Evolutionary conservation across 352 stramenopile genomes (phyloP), one percentile per base, ranked within the genome.

Genomic region (Pythium apleroticum): DNA sequence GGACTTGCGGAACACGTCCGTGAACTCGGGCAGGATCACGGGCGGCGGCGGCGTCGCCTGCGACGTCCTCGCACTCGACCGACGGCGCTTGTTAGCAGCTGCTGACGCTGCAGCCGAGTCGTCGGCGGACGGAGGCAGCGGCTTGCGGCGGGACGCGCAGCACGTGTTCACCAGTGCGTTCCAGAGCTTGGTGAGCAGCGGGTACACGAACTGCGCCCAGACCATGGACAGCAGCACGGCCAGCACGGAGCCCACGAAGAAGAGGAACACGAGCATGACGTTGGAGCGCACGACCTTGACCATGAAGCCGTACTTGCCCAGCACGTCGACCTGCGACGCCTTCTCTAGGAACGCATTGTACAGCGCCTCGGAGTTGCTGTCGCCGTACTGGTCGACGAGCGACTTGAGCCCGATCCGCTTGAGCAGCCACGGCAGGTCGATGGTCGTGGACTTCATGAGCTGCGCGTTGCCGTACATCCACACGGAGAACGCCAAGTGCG

Each of bases 401-500:
- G 15, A 46, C 0, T 54, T 59, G 1, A 93, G 60, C 7, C 39
- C 39, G 39, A 46, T 46, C 4, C 39, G 39, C 19, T 46, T 46
- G 39, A 46, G 39, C 39, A 46, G 39, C 39, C 39, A 46, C 39
- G 39, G 39, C 39, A 46, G 39, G 31, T 88, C 73, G 28, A 92
- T 60, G 12, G 74, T 85, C 24, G 72, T 69, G 0, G 85, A 75
- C 37, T 86, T 75, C 56, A 95, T 72, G 24, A 95, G 69, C 1
- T 85, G 63, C 20, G 77, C 74, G 56, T 93, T 93, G 39, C 86
- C 84, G 41, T 92, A 95, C 84, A 92, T 91, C 86, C 86, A 95
- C 22, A 75, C 78, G 0, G 86, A 93, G 57, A 95, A 92, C 3
- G 33, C 82, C 37, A 95, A 56, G 55, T 95, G 86, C 20, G 82